phyloP scores from a whole-genome alignment of 2,329 filamentous ascomycete genomes.

The Aquanectria penicillioides region DNA sequence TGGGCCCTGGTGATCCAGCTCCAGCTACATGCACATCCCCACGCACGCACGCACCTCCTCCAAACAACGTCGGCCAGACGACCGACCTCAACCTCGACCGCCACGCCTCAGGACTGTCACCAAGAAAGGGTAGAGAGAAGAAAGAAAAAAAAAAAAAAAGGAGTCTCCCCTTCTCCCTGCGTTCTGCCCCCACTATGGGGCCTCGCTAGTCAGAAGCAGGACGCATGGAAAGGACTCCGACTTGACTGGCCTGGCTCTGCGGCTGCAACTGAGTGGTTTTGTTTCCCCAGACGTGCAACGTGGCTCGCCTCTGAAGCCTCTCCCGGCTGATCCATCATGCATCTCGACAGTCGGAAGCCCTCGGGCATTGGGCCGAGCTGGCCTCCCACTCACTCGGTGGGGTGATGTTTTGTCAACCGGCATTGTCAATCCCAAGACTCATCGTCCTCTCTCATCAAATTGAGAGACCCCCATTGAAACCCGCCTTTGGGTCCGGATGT shows the following conservation, averaged over 20 bases:
- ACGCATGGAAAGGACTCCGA: slow-evolving; percentile 22
- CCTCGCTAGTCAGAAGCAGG: slow-evolving; percentile 7
- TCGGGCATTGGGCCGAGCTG: slow-evolving; percentile 41
- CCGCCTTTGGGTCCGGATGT: slow-evolving; percentile 3
- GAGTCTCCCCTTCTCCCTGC: slow-evolving; percentile 6
- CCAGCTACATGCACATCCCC: background rate
- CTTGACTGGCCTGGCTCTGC: too few relatives aligned
- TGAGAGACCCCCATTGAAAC: background rate
- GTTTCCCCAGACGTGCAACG: slow-evolving; percentile 47
- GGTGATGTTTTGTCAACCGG: slow-evolving; percentile 32
- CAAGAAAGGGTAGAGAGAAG: background rate
- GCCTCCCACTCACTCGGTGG: slow-evolving; percentile 30
- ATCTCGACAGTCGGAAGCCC: slow-evolving; percentile 39
- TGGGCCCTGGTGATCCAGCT: background rate
- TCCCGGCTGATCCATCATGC: slow-evolving; percentile 41
- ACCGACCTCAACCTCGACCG: background rate
- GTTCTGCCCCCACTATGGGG: slow-evolving; percentile 10
- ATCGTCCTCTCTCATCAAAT: background rate
- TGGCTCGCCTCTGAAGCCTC: slow-evolving; percentile 46
- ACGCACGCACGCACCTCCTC: background rate
- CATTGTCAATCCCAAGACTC: slow-evolving; percentile 28
- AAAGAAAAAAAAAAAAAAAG: background rate
- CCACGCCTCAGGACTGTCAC: background rate
- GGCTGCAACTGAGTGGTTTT: slow-evolving; percentile 45
- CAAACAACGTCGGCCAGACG: background rate